Evolutionary conservation across 345 rosid species (phyloP), one percentile per base, ranked within the genome.

Genomic region (Eucalyptus microcorys): DNA sequence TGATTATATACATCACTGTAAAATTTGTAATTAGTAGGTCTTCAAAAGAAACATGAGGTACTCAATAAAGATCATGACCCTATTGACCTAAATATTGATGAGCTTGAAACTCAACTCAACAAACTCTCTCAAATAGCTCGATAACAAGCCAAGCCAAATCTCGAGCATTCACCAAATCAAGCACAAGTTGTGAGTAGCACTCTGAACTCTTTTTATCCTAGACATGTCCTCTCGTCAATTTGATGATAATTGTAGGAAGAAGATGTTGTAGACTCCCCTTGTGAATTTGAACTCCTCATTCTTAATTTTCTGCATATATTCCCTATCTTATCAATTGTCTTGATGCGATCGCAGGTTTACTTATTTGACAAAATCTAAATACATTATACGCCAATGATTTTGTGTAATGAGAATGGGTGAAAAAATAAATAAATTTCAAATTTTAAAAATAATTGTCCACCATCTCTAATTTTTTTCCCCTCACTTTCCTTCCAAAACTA

Each of bases 1-100:
- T n/a, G 4, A 27, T 7, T 61, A 14, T 61, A 61, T 14, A 61
- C 4, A 61, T 27, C 17, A 14, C 0, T 4, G 1, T 13, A 7
- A 27, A 30, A 30, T 30, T 61, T 3, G 1, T 30, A 27, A 61
- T 30, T 13, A n/a, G 8, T 8, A 61, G 68, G 15, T 61, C 32
- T 61, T 55, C 61, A 10, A 55, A 55, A 2, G 27, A 55, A 55
- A 24, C 61, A 55, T 9, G 27, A 55, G 12, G 1, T 22, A 22
- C 61, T 55, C 11, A 6, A 55, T 24, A 55, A 22, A 55, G 61
- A 55, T 55, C 61, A 4, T 1, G 0, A 4, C 13, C 61, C 5
- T 55, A 22, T 55, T 55, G 61, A 55, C 22, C 27, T 22, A 4
- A 55, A 24, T 55, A 55, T 55, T 10, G 12, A 24, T 22, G 26